phyloP scores from a whole-genome alignment of 2,329 filamentous ascomycete genomes.

The Rasamsonia emersonii region DNA sequence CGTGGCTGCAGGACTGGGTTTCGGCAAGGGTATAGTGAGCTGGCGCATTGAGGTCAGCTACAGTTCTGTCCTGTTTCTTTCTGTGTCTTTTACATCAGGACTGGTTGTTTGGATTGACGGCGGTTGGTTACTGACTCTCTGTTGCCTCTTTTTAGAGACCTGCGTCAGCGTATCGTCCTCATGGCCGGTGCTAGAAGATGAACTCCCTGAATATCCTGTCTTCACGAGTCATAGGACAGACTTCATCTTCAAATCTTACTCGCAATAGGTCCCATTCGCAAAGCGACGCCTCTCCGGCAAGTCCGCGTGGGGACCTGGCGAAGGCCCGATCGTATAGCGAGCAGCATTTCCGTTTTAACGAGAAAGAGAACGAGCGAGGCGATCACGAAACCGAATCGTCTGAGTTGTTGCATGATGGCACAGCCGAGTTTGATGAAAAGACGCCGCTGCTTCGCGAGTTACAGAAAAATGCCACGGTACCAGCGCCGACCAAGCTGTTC shows the following conservation, averaged over 20 bases:
- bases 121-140: background rate
- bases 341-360: constrained; percentile 25
- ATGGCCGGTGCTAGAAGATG: constrained; percentile 60
- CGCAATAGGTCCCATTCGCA: constrained; percentile 49
- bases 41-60: constrained; percentile 33
- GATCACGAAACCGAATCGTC: background rate
- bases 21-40: no score
- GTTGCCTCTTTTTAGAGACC: constrained; percentile 20
- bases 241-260: constrained; percentile 38
- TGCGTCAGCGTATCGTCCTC: constrained; percentile 29
- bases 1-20: no score
- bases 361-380: constrained; percentile 19
- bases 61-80: constrained; percentile 4
- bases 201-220: constrained; percentile 95
- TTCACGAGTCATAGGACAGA: constrained; percentile 62
- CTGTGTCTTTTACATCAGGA: constrained; percentile 3
- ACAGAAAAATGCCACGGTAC: constrained; percentile 26
- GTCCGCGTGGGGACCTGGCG: constrained; percentile 23
- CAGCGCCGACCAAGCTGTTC: constrained; percentile 34
- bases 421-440: constrained; percentile 49
- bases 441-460: constrained; percentile 53
- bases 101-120: constrained; percentile 5
- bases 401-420: constrained; percentile 5
- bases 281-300: constrained; percentile 33
- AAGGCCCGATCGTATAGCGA: constrained; percentile 37